These are phyloP conservation scores for Monosporascus sp. DNA, from an alignment of 2,329 filamentous ascomycete genomes.

Conservation along the genomic window DNA sequence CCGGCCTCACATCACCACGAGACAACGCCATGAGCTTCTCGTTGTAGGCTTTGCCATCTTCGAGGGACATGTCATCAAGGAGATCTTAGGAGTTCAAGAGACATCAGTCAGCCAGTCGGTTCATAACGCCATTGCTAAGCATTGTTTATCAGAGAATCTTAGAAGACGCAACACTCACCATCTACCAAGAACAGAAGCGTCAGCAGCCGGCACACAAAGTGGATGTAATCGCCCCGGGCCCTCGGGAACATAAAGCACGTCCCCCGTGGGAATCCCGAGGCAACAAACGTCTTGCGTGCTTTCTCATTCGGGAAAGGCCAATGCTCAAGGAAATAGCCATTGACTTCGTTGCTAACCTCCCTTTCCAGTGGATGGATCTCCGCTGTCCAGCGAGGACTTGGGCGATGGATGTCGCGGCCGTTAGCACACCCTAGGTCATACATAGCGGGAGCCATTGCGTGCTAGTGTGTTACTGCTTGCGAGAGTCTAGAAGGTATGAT, in stretches of 20 bases:
- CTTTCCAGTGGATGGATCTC: constrained; percentile 19
- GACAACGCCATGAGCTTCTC: constrained; percentile 30
- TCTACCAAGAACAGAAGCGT: constrained; percentile 37
- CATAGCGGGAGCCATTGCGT: too few species aligned
- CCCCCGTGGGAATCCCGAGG: constrained; percentile 27
- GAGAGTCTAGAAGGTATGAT: too few species aligned
- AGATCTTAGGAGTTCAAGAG: constrained; percentile 22
- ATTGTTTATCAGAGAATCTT: not conserved
- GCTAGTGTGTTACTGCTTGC: too few species aligned
- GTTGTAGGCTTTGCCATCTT: constrained; percentile 32
- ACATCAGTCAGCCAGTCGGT: constrained; percentile 3
- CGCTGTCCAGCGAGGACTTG: constrained; percentile 1
- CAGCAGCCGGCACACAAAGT: constrained; percentile 31
- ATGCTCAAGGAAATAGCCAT: constrained; percentile 30
- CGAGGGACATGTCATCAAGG: constrained; percentile 36
- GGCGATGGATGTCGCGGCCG: too few species aligned
- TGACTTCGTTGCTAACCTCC: constrained; percentile 26
- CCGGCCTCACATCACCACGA: constrained; percentile 23
- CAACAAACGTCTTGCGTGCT: constrained; percentile 25
- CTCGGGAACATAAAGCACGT: constrained; percentile 33
- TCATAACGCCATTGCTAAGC: not conserved
- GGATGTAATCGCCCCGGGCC: constrained; percentile 32
- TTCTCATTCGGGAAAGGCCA: constrained; percentile 31
- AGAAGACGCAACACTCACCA: constrained; percentile 20
- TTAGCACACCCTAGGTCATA: too few species aligned